Conservation (phyloP, 441 rosid species). For the Breynia disticha region DNA sequence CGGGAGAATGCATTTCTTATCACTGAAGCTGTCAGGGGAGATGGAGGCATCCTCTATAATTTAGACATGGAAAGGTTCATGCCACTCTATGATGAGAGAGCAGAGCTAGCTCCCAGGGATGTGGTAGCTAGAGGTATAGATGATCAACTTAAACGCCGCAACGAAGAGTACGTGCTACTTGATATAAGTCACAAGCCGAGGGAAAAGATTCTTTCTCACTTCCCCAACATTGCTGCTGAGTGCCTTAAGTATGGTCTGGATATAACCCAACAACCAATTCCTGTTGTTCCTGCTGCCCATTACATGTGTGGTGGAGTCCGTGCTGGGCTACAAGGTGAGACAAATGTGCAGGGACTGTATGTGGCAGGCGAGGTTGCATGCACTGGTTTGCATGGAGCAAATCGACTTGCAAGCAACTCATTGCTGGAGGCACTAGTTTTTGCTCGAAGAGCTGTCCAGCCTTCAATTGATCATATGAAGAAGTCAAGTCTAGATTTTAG, state of each 20-base stretch:
- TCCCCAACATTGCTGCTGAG: conserved; percentile 87
- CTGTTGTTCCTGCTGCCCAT: conserved; percentile 96
- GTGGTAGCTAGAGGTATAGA: conserved; percentile 97
- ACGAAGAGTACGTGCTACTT: conserved; percentile 73
- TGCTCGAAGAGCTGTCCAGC: conserved; percentile 84
- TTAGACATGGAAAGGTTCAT: conserved; percentile 75
- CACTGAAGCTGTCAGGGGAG: conserved; percentile 94
- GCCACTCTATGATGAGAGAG: conserved; percentile 77
- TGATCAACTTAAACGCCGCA: conserved; percentile 76
- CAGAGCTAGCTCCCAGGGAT: conserved; percentile 96
- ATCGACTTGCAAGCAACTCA: conserved; percentile 93
- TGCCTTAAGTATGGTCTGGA: conserved; percentile 75
- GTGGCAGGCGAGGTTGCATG: conserved; percentile 99
- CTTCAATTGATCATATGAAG: conserved; percentile 71
- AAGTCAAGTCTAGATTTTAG: conserved; percentile 33
- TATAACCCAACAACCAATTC: conserved; percentile 73
- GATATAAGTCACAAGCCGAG: conserved; percentile 81
- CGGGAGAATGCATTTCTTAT: conserved; percentile 86
- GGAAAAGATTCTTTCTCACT: conserved; percentile 78
- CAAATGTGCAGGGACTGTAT: conserved; percentile 73
- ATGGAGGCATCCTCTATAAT: conserved; percentile 90
- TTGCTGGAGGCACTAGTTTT: conserved; percentile 96
- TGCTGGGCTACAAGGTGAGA: conserved; percentile 86
- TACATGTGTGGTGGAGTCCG: conserved; percentile 98
- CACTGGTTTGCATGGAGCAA: conserved; percentile 95